phyloP scores from a whole-genome alignment of 148 eudicot genomes.

The Fagopyrum homotropicum region DNA sequence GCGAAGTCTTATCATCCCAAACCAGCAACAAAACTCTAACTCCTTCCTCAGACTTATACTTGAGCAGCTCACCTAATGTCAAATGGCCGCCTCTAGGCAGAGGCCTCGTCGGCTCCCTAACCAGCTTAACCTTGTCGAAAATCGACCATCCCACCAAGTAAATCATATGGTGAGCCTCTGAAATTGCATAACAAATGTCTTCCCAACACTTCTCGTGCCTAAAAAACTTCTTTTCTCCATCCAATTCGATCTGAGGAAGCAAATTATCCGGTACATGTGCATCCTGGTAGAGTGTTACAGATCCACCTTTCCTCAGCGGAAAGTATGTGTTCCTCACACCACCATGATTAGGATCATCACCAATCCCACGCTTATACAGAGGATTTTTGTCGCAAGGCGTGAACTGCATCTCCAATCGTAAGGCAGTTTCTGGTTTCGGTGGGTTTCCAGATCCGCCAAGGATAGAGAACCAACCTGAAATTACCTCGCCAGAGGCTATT shows the following conservation, averaged over 20 bases:
- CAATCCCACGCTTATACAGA: conserved; percentile 30
- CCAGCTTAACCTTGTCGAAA: conserved; percentile 60
- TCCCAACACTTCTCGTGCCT: conserved; percentile 71
- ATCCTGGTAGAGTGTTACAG: conserved; percentile 65
- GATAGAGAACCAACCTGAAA: conserved; percentile 48
- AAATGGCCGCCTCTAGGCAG: conserved; percentile 87
- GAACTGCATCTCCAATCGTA: conserved; percentile 39
- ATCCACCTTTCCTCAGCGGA: conserved; percentile 56
- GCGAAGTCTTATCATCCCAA: conserved; percentile 99
- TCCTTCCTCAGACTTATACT: conserved; percentile 96
- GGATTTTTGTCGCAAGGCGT: conserved; percentile 40
- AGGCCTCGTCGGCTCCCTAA: conserved; percentile 79
- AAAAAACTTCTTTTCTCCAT: conserved; percentile 22
- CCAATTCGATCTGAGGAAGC: conserved; percentile 55
- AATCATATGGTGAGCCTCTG: conserved; percentile 84
- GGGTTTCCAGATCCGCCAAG: conserved; percentile 33
- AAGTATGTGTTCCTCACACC: conserved; percentile 62
- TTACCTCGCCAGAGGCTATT: conserved; percentile 34
- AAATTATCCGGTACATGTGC: conserved; percentile 42
- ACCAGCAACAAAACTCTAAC: conserved; percentile 79
- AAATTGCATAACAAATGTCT: conserved; percentile 75
- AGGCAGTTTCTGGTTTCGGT: conserved; percentile 38
- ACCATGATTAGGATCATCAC: conserved; percentile 25
- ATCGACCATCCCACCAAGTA: conserved; percentile 93
- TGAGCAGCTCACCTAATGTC: conserved; percentile 77